Evolutionary conservation across 2,329 filamentous ascomycete genomes (phyloP), one percentile per base, ranked within the genome.

Genomic region (Coniella vitis): DNA sequence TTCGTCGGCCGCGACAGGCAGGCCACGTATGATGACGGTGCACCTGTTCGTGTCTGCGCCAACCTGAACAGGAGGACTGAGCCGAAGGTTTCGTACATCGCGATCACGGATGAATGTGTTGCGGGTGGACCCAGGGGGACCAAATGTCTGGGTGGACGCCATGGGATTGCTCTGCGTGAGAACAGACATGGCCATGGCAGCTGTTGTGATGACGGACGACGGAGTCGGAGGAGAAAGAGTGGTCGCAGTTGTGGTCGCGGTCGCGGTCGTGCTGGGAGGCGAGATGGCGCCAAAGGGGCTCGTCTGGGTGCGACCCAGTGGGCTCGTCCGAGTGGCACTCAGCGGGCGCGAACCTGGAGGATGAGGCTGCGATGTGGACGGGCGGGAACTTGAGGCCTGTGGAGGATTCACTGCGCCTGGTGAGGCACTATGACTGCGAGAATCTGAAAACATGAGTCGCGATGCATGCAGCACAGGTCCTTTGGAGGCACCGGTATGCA

Each of bases 1-100:
- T 44, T 79, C 73, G 1, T 73, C 73, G 3, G 73, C 78, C 56
- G 75, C 74, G 43, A 68, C 54, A 2, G 79, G 78, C 12, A 83
- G 67, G 54, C 72, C 70, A 45, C 75, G 74, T 52, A 83, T 76
- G 40, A 79, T 60, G 32, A 80, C 67, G 19, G 70, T 59, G 57
- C 68, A 62, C 20, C 44, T 36, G 34, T 35, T 17, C 10, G 16
- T 16, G 40, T 41, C 29, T 10, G 34, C 29, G 14, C 25, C 25
- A 29, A 29, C 25, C 25, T 29, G 25, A 29, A 29, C 25, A 37
- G 49, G 45, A 65, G 60, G 51, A 67, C 67, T 38, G 69, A 60
- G 16, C 71, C 25, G 5, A 5, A 29, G 64, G 50, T 66, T 68
- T 46, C 62, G 59, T 47, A 64, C 60, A 55, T 75, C 71, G 61